Percentiles rank a stretch among this genome's conserved stretches.
Evolutionary conservation across 2,329 filamentous ascomycete genomes (phyloP).

Genomic region (Magnaporthiopsis rhizophila): DNA sequence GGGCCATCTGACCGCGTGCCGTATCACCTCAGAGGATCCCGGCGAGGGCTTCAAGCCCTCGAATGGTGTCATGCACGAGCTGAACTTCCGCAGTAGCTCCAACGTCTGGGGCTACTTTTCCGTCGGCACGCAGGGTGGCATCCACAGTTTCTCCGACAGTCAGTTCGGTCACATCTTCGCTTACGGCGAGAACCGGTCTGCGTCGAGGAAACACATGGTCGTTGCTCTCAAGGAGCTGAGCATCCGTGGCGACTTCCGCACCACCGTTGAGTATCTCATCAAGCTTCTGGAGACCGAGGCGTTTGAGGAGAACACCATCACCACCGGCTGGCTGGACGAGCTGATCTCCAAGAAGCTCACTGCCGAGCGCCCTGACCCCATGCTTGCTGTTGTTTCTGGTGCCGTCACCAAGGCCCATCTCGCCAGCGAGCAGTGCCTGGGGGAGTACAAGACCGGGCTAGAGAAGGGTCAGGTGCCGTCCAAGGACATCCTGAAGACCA

Average conservation of each 20-base stretch:
- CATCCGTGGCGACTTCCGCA: conserved; percentile 98
- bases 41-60: conserved; percentile 99
- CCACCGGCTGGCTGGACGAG: conserved; percentile 97
- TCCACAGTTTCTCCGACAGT: conserved; percentile 98
- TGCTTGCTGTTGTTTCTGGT: conserved; percentile 90
- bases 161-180: conserved; percentile 99
- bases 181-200: conserved; percentile 93
- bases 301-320: conserved; percentile 98
- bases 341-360: conserved; percentile 97
- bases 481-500: conserved; percentile 94
- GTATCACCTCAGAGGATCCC: conserved; percentile 98
- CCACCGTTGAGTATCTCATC: conserved; percentile 97
- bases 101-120: conserved; percentile 99
- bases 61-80: conserved; percentile 95
- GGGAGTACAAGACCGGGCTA: conserved; percentile 77
- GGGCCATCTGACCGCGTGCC: conserved; percentile 95
- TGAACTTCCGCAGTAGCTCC: conserved; percentile 97
- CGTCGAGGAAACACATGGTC: conserved; percentile 98
- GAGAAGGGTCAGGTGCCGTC: conserved; percentile 97
- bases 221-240: conserved; percentile 96
- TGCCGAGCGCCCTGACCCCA: conserved; percentile 87
- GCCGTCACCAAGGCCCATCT: conserved; percentile 92
- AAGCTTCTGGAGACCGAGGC: conserved; percentile 97
- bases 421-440: conserved; percentile 81
- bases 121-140: conserved; percentile 89